A percentile compares a stretch with the other conserved stretches of the same genome.
Conservation (phyloP, 1,284 basidiomycete species). For the Neolentinus lepideus region DNA sequence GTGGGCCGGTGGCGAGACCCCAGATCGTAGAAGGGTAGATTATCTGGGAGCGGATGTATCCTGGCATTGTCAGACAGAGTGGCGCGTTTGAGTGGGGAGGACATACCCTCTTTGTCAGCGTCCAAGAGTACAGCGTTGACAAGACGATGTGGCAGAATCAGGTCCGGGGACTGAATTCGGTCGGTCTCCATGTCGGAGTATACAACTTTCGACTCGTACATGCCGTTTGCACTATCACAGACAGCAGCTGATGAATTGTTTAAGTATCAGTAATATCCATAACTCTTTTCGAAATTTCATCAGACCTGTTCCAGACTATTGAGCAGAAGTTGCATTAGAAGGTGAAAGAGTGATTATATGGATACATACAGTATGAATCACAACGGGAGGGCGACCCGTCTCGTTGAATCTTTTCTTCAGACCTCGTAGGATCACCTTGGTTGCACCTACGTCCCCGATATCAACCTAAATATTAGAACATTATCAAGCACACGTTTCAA, state of each 20-base stretch:
- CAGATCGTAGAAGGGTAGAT: conserved; percentile 33
- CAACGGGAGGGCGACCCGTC: conserved; percentile 32
- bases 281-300: neutral
- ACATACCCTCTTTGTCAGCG: conserved; percentile 17
- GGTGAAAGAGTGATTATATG: neutral
- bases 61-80: conserved; percentile 12
- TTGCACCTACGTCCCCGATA: conserved; percentile 30
- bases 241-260: conserved; percentile 17
- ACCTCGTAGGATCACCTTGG: conserved; percentile 35
- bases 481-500: neutral
- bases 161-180: conserved; percentile 25
- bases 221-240: conserved; percentile 24
- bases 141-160: conserved; percentile 25
- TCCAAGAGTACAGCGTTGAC: conserved; percentile 23
- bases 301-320: conserved; percentile 28
- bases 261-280: neutral
- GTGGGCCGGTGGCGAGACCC: conserved; percentile 25
- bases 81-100: neutral
- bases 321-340: neutral
- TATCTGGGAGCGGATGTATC: conserved; percentile 30
- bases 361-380: conserved; percentile 43
- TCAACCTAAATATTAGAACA: conserved; percentile 20
- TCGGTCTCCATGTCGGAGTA: conserved; percentile 29
- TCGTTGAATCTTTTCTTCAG: conserved; percentile 32
- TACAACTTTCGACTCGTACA: conserved; percentile 19